A percentile compares a stretch with the other conserved stretches of the same genome.
Conservation (phyloP, 2,329 filamentous ascomycete genomes). For the Pestalotiopsis sp. region DNA sequence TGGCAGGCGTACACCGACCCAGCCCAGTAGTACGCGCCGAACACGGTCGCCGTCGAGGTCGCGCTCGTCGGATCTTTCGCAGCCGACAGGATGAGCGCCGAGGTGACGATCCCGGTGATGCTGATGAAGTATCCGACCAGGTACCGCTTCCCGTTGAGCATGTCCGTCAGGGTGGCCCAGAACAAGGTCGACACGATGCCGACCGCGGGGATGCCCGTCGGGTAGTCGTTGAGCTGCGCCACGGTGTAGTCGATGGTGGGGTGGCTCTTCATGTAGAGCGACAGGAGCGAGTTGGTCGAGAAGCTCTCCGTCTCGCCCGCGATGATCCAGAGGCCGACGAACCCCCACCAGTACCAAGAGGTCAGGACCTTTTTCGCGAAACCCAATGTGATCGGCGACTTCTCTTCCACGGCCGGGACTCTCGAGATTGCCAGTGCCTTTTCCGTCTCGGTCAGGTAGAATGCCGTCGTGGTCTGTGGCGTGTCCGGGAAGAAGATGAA, state of each 20-base stretch:
- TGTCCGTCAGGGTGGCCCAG: slow-evolving; percentile 69
- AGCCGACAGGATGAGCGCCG: slow-evolving; percentile 60
- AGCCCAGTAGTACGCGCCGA: slow-evolving; percentile 70
- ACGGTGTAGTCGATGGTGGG: slow-evolving; percentile 44
- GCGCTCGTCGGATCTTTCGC: slow-evolving; percentile 38
- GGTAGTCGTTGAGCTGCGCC: slow-evolving; percentile 56
- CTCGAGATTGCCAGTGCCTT: slow-evolving; percentile 37
- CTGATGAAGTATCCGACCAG: slow-evolving; percentile 68
- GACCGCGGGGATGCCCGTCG: slow-evolving; percentile 55
- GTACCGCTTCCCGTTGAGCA: slow-evolving; percentile 61
- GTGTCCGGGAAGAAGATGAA: slow-evolving; percentile 55
- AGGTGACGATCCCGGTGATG: slow-evolving; percentile 62
- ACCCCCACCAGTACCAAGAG: slow-evolving; percentile 67
- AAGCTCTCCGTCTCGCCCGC: slow-evolving; percentile 73
- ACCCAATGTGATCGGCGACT: slow-evolving; percentile 43
- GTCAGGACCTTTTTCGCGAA: slow-evolving; percentile 57
- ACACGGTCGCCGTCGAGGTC: slow-evolving; percentile 51
- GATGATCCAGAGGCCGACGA: slow-evolving; percentile 67
- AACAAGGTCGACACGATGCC: slow-evolving; percentile 64
- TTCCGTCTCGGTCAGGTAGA: slow-evolving; percentile 43
- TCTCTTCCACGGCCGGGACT: slow-evolving; percentile 37
- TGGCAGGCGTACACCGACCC: slow-evolving; percentile 72
- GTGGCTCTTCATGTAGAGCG: slow-evolving; percentile 50
- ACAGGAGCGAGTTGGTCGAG: slow-evolving; percentile 60
- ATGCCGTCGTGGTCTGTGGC: slow-evolving; percentile 47